Conservation (phyloP, 306 rosid species). For the Hippophae tibetana region DNA sequence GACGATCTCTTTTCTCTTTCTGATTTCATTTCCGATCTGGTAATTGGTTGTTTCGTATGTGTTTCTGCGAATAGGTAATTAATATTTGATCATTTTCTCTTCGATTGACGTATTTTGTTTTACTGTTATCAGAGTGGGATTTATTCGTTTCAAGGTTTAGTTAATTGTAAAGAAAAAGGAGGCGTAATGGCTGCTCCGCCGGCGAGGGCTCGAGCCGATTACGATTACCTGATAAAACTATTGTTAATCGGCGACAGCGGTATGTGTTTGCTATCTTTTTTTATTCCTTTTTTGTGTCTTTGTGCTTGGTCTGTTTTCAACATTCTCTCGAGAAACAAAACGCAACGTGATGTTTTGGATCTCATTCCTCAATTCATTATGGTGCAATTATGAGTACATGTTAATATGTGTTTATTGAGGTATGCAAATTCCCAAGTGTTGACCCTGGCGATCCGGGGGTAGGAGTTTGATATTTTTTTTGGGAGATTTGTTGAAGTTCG, state of each 20-base stretch:
- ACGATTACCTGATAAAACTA: constrained; percentile 91
- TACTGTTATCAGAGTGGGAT: constrained; percentile 4
- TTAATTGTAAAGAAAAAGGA: constrained; percentile 3
- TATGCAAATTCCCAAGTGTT: constrained; percentile 3
- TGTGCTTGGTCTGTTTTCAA: not conserved
- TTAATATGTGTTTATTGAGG: not conserved
- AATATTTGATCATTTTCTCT: not conserved
- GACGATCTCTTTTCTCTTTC: not conserved
- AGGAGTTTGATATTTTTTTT: too few relatives aligned
- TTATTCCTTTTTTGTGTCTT: not conserved
- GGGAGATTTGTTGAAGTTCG: too few relatives aligned
- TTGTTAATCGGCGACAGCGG: constrained; percentile 95
- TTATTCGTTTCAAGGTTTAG: constrained; percentile 14
- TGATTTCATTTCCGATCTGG: constrained; percentile 35
- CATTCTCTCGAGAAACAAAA: constrained; percentile 8
- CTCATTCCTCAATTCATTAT: constrained; percentile 4
- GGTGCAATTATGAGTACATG: not conserved
- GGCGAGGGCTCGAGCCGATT: constrained; percentile 98
- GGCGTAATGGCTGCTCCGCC: constrained; percentile 91
- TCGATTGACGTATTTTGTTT: constrained; percentile 2
- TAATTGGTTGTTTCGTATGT: constrained; percentile 1
- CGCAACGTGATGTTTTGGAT: constrained; percentile 2
- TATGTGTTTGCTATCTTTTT: constrained; percentile 13
- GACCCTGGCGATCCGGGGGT: too few relatives aligned
- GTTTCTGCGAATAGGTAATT: not conserved